Evolutionary conservation across 179 eudicot species (phyloP), one percentile per base, ranked within the genome.

Genomic region (Drosera spatulata): DNA sequence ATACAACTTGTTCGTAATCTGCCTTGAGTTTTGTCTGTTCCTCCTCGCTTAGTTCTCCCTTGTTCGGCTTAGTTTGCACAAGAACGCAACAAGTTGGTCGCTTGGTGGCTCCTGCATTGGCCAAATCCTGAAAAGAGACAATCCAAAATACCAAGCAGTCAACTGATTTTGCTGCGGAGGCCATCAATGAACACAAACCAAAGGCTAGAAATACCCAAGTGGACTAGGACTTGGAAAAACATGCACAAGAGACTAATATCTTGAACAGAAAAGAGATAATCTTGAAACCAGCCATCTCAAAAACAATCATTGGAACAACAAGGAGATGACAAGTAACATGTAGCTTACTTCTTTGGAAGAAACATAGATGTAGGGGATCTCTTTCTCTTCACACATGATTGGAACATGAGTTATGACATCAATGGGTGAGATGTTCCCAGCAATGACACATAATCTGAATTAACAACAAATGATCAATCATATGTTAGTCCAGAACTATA

Each of bases 371-470:
- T 93, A 89, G 4, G 97, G 99, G 52, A 93, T 81, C 0, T 89
- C 85, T 45, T 89, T 70, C 62, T 93, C 99, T 66, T 93, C 99
- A 46, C 99, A 93, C 58, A 93, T 61, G 67, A 93, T 74, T 49
- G 99, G 99, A 68, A 93, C 81, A 61, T 93, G 97, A 60, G 97
- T 93, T 68, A 93, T 93, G 14, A 93, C 97, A 70, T 93, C 99
- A 43, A 93, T 93, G 7, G 99, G 99, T 41, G 97, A 88, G 66
- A 93, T 93, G 72, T 93, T 93, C 59, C 99, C 99, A 6, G 99
- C 99, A 50, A 93, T 93, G 56, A 93, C 80, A 55, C 97, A 89
- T 10, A 93, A 56, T 69, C 99, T 93, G 94, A 78, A 81, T 61
- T n/a, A 81, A 62, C 55, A 71, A 66, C 39, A 37, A 43, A 0